A percentile compares a stretch with the other conserved stretches of the same genome.
These are phyloP conservation scores for Colletotrichum phormii DNA, from an alignment of 2,329 filamentous ascomycete species.

Conservation along the genomic window DNA sequence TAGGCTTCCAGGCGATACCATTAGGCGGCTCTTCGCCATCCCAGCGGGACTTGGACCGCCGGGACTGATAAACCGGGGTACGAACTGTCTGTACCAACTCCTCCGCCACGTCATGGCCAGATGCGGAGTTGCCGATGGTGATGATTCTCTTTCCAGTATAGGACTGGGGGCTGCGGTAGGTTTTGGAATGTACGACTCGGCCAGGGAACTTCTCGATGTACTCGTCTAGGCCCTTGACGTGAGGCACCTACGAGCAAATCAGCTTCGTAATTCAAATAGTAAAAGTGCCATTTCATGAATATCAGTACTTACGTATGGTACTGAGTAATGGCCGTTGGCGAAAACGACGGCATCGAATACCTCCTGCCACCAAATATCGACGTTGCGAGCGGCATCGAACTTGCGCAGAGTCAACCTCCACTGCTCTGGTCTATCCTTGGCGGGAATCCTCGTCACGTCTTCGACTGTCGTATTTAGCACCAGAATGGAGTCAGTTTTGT, in stretches of 20 bases:
- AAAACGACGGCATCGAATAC: conserved; percentile 58
- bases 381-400: conserved; percentile 53
- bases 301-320: conserved; percentile 54
- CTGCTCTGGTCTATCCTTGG: conserved; percentile 35
- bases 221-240: conserved; percentile 55
- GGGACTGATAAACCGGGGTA: conserved; percentile 63
- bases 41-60: conserved; percentile 60
- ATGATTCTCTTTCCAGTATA: conserved; percentile 50
- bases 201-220: conserved; percentile 53
- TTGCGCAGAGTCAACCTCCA: conserved; percentile 63
- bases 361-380: conserved; percentile 67
- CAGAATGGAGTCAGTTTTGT: conserved; percentile 59
- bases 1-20: conserved; percentile 65
- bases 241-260: conserved; percentile 51
- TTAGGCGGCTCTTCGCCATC: conserved; percentile 59
- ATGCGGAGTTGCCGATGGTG: conserved; percentile 58
- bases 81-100: conserved; percentile 51
- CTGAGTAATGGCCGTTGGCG: conserved; percentile 57
- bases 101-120: conserved; percentile 52
- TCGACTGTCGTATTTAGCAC: conserved; percentile 64
- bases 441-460: conserved; percentile 52
- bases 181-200: conserved; percentile 58
- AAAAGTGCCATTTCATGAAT: not conserved
- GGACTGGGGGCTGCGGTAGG: conserved; percentile 52
- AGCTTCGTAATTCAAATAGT: not conserved